Evolutionary conservation across 331 rosid genomes (phyloP).

Genomic region (Acacia pycnantha): DNA sequence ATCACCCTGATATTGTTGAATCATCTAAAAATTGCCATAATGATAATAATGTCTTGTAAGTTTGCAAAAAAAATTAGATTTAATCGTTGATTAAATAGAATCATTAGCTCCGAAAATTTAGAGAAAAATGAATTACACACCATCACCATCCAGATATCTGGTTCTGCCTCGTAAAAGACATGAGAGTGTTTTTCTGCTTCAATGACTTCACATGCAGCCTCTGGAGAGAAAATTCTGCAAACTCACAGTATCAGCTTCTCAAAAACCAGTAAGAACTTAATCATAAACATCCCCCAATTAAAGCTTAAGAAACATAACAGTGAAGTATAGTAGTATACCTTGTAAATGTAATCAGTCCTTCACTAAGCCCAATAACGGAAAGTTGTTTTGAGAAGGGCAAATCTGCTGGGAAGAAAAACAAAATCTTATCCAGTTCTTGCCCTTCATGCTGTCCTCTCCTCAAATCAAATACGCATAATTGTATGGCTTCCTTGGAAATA

Average conservation of each 20-base stretch:
- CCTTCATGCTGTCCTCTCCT: constrained; percentile 95
- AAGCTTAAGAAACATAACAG: neutral
- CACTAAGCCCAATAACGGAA: constrained; percentile 91
- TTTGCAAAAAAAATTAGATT: neutral
- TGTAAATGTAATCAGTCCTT: constrained; percentile 93
- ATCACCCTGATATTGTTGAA: neutral
- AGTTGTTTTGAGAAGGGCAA: constrained; percentile 83
- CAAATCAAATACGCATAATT: constrained; percentile 84
- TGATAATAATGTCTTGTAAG: neutral
- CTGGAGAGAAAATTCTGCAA: constrained; percentile 91
- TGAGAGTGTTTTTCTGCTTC: constrained; percentile 89
- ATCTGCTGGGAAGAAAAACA: constrained; percentile 85
- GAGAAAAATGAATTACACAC: constrained; percentile 33
- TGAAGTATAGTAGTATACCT: constrained; percentile 46
- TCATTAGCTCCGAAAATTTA: neutral
- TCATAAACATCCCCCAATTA: neutral
- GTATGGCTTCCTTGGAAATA: constrained; percentile 46
- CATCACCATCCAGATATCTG: constrained; percentile 96
- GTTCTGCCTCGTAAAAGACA: constrained; percentile 79
- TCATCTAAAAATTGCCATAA: neutral
- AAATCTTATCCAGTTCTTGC: constrained; percentile 88
- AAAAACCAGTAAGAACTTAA: neutral
- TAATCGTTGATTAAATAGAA: neutral
- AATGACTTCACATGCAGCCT: constrained; percentile 82
- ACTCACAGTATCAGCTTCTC: constrained; percentile 2